Conservation (phyloP, 768 basidiomycete genomes). For the Pleurotus sapidus region DNA sequence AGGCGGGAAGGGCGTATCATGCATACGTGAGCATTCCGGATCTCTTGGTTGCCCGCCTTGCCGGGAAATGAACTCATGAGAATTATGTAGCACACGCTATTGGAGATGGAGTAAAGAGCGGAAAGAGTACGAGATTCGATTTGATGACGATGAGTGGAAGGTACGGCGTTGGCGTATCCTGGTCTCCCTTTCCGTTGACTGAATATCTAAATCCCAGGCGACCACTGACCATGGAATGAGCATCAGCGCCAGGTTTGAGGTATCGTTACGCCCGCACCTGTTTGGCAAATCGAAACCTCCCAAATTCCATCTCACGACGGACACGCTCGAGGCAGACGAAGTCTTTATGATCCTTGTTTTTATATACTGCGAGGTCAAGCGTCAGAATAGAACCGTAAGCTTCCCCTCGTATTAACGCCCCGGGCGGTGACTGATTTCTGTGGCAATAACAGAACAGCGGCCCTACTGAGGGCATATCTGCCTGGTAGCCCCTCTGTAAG, state of each 20-base stretch:
- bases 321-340: conserved; percentile 37
- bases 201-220: not conserved
- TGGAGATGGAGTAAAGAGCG: conserved; percentile 44
- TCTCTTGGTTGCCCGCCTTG: not conserved
- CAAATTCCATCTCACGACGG: conserved; percentile 33
- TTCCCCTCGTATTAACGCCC: not conserved
- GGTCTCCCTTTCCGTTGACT: not conserved
- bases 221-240: conserved; percentile 20
- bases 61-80: not conserved
- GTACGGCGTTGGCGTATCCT: conserved; percentile 16
- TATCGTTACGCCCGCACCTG: conserved; percentile 47
- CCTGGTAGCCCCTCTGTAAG: too few species aligned
- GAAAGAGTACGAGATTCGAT: conserved; percentile 42
- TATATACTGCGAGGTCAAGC: conserved; percentile 31
- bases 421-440: too few species aligned
- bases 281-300: conserved; percentile 42
- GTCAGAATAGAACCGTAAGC: conserved; percentile 32
- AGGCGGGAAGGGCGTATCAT: conserved; percentile 32
- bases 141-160: conserved; percentile 47
- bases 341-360: conserved; percentile 34
- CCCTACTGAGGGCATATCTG: too few species aligned
- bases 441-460: too few species aligned
- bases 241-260: conserved; percentile 36
- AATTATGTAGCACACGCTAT: conserved; percentile 31
- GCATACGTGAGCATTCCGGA: not conserved